phyloP scores from a whole-genome alignment of 2,329 filamentous ascomycete genomes.

The Parascedosporium putredinis region DNA sequence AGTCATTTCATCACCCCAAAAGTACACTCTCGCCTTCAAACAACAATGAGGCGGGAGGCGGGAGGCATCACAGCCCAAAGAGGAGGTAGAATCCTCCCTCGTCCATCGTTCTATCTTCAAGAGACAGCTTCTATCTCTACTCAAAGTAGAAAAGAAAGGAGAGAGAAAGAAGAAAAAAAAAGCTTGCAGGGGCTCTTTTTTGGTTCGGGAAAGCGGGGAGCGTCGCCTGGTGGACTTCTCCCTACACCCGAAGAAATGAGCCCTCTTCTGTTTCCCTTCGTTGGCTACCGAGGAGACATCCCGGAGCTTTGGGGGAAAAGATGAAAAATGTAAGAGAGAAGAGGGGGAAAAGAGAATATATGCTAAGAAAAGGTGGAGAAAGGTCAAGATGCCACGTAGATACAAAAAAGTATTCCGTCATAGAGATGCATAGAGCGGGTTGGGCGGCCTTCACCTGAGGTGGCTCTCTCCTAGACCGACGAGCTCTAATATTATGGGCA shows the following conservation, averaged over 20 bases:
- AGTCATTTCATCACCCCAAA: background rate
- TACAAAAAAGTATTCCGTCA: background rate
- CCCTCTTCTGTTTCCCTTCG: no score
- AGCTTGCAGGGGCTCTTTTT: no score
- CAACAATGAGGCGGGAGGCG: no score
- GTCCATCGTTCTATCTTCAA: no score
- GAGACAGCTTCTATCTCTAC: background rate
- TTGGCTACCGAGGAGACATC: no score
- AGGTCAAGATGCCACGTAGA: background rate
- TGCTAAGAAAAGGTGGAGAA: background rate
- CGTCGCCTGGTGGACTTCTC: no score
- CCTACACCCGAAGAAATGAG: no score
- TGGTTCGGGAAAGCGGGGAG: no score
- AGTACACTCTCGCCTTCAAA: no score
- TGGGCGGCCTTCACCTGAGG: conserved; percentile 13
- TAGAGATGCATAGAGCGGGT: background rate
- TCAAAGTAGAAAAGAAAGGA: background rate
- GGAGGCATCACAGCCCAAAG: no score
- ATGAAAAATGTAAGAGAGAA: background rate
- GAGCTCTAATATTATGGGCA: conserved; percentile 61
- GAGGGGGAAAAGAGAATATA: background rate
- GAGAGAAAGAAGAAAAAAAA: background rate
- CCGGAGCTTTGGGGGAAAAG: background rate
- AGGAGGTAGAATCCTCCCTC: no score
- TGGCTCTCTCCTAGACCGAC: conserved; percentile 39